Conservation (phyloP, 306 rosid genomes). For the Clitoria ternatea region DNA sequence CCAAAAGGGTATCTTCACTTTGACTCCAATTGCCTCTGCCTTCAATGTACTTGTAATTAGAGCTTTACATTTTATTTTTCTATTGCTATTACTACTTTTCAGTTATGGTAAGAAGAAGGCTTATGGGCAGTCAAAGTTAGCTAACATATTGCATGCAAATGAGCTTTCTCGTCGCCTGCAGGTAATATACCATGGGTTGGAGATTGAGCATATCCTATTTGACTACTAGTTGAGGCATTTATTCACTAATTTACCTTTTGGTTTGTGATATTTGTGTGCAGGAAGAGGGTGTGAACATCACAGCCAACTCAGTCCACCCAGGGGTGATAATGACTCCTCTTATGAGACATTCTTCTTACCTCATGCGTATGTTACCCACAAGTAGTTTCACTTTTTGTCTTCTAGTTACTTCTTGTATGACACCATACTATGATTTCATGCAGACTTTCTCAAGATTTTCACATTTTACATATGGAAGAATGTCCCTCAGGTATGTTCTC, state of each 20-base stretch:
- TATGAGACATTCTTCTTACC: slow-evolving; percentile 72
- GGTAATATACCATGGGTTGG: slow-evolving; percentile 34
- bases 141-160: slow-evolving; percentile 74
- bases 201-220: neutral
- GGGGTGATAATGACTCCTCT: slow-evolving; percentile 94
- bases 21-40: neutral
- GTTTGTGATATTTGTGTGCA: slow-evolving; percentile 26
- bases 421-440: neutral
- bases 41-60: neutral
- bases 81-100: slow-evolving; percentile 4
- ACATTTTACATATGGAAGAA: slow-evolving; percentile 80
- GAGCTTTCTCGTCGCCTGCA: slow-evolving; percentile 74
- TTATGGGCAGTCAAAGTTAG: slow-evolving; percentile 88
- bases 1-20: slow-evolving; percentile 38
- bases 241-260: neutral
- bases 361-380: slow-evolving; percentile 55
- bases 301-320: slow-evolving; percentile 85
- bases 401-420: neutral
- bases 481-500: slow-evolving; percentile 63
- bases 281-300: slow-evolving; percentile 85
- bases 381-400: neutral
- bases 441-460: slow-evolving; percentile 53
- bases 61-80: neutral
- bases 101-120: slow-evolving; percentile 80
- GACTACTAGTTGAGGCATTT: neutral